Evolutionary conservation across 139 green algal genomes (phyloP), one percentile per base, ranked within the genome.

Genomic region (Medakamo hakoo): DNA sequence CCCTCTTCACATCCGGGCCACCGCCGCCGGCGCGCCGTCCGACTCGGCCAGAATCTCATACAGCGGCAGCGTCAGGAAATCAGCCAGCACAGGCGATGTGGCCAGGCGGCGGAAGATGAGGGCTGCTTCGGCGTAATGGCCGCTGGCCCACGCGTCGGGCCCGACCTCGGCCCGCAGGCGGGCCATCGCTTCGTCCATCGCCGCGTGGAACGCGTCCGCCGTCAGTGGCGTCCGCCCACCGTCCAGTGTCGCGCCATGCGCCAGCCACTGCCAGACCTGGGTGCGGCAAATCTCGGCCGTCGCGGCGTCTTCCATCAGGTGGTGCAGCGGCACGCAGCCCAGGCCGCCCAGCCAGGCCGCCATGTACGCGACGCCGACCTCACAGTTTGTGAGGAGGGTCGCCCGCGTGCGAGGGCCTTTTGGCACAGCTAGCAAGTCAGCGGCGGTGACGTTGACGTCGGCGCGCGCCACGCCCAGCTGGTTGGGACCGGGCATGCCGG

Each of bases 251-350:
- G 75, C 82, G 24, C 73, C 71, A 65, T 89, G 79, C 9, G 73
- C 76, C 67, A 89, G 72, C 85, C 85, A 93, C 78, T 93, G 85
- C 84, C 87, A 95, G 61, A 88, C 68, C 74, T 88, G 78, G 3
- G 81, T 27, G 71, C 83, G 63, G n/a, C 59, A 83, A 73, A 94
- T 93, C 76, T 94, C 87, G 19, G 86, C 87, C 14, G 87, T 94
- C n/a, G 87, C 87, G 0, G 87, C 87, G 57, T 94, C 87, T 78
- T 94, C 87, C 87, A 94, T 94, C 23, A 94, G 80, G 68, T 90
- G 86, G 78, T 92, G 75, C 52, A 94, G 81, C 59, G 87, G 87
- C 62, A 94, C 86, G 62, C 84, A 94, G 58, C 87, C 87, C 20
- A 80, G 71, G 55, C 87, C 87, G 25, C 79, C 71, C 70, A 94